A percentile compares a stretch with the other conserved stretches of the same genome.
Conservation (phyloP, 2,329 filamentous ascomycete species). For the Blumeria graminis region DNA sequence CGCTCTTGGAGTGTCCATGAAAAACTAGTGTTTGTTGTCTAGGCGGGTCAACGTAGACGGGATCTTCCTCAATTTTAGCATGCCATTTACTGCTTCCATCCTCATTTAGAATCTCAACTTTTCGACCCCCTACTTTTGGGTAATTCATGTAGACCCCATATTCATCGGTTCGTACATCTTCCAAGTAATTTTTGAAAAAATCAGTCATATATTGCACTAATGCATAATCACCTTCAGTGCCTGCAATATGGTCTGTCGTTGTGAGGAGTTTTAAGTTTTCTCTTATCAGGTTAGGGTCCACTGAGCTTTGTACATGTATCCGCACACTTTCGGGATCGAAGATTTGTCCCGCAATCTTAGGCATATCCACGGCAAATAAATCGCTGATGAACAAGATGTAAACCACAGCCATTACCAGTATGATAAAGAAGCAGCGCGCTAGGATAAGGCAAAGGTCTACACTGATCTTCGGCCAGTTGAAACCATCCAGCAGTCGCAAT, state of each 20-base stretch:
- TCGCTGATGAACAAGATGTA: constrained; percentile 75
- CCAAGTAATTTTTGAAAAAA: constrained; percentile 51
- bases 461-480: constrained; percentile 13
- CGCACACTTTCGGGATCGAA: constrained; percentile 71
- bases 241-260: constrained; percentile 69
- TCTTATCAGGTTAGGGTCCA: constrained; percentile 45
- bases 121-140: constrained; percentile 49
- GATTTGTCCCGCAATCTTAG: constrained; percentile 39
- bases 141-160: constrained; percentile 88
- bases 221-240: constrained; percentile 79
- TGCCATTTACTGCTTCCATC: constrained; percentile 46
- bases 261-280: constrained; percentile 58
- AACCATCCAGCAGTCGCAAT: constrained; percentile 6
- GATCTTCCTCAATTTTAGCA: constrained; percentile 62
- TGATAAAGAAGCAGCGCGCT: constrained; percentile 48
- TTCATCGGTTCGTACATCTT: constrained; percentile 51
- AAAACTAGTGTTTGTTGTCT: constrained; percentile 54
- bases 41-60: constrained; percentile 34
- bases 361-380: constrained; percentile 43
- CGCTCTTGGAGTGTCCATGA: constrained; percentile 70
- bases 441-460: constrained; percentile 32
- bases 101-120: constrained; percentile 54
- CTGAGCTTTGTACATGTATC: constrained; percentile 44
- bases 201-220: constrained; percentile 65
- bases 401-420: constrained; percentile 51